Base-by-base conservation (phyloP, 2,329 filamentous ascomycete species). In the Stachybotrys elegans region DNA sequence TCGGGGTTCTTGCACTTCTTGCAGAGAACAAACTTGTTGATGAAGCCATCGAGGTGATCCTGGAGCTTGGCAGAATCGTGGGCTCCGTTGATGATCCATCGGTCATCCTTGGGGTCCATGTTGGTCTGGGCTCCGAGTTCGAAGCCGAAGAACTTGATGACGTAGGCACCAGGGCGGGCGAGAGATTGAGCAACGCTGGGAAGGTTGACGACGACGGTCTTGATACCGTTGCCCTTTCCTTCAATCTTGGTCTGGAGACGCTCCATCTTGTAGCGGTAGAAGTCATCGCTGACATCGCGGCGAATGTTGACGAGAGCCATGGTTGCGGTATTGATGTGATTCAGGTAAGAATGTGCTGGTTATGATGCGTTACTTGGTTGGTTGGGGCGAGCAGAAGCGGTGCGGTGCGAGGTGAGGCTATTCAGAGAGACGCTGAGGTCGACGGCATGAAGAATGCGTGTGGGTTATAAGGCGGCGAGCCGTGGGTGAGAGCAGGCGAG, bases 231-330 rank as follows among this genome's bases (percentile, higher is more conserved):
- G 57, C 93, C 93, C 74, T 98, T 98, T 73, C 93, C 93, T 75
- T 98, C 93, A 60, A 98, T 94, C 80, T 98, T 98, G 69, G 93
- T 95, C 78, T 95, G 89, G 66, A 98, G 77, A 60, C 84, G 86
- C 76, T 97, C 93, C 93, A 98, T 98, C 83, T 98, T 98, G 84
- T 98, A 98, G 70, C 93, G 93, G 77, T 98, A 98, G 83, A 96
- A 98, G 73, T 86, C 86, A 75, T 98, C 93, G 78, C 85, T 86
- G 76, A 95, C 86, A 86, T 97, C 92, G 72, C 88, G 89, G 72
- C 91, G 91, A 73, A 97, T 91, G 75, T 98, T 98, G 82, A 98
- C 79, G 75, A 88, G 91, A 80, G 88, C 85, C 93, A 97, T 97
- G 72, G 60, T 90, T 81, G 69, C 73, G 71, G 68, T 76, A 44